Evolutionary conservation across 176 grass and related monocot species (phyloP).

Genomic region (Cenchrus purpureus): DNA sequence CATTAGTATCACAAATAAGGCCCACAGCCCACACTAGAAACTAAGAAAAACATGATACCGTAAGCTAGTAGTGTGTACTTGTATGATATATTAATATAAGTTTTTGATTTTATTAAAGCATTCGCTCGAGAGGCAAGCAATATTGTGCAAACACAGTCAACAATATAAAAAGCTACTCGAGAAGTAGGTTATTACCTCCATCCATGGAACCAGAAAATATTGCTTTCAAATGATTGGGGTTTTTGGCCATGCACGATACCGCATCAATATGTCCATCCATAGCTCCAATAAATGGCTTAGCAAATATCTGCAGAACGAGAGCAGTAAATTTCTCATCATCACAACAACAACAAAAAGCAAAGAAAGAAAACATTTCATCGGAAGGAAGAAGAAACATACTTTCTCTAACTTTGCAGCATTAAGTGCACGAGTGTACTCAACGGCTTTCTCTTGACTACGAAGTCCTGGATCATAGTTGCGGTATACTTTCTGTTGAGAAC

Average conservation of each 20-base stretch:
- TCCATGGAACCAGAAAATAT: slow-evolving; percentile 97
- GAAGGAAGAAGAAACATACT: slow-evolving; percentile 28
- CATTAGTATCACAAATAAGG: neutral
- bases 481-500: slow-evolving; percentile 81
- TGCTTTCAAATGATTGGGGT: slow-evolving; percentile 83
- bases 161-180: neutral
- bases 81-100: neutral
- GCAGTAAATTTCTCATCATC: slow-evolving; percentile 14
- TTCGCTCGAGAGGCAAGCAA: slow-evolving; percentile 17
- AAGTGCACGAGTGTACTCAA: slow-evolving; percentile 88
- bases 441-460: slow-evolving; percentile 81
- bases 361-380: slow-evolving; percentile 3
- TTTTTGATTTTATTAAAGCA: too few species aligned
- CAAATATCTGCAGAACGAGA: slow-evolving; percentile 79
- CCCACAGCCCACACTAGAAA: neutral
- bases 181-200: slow-evolving; percentile 58
- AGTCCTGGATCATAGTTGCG: slow-evolving; percentile 88
- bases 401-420: slow-evolving; percentile 96
- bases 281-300: slow-evolving; percentile 90
- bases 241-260: slow-evolving; percentile 88
- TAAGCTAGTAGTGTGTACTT: neutral
- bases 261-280: slow-evolving; percentile 97
- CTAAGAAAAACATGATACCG: neutral
- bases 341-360: neutral
- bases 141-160: neutral